Percentiles rank a stretch among this genome's conserved stretches.
phyloP scores from a whole-genome alignment of 2,329 filamentous ascomycete genomes.

The Drechslerella dactyloides region DNA sequence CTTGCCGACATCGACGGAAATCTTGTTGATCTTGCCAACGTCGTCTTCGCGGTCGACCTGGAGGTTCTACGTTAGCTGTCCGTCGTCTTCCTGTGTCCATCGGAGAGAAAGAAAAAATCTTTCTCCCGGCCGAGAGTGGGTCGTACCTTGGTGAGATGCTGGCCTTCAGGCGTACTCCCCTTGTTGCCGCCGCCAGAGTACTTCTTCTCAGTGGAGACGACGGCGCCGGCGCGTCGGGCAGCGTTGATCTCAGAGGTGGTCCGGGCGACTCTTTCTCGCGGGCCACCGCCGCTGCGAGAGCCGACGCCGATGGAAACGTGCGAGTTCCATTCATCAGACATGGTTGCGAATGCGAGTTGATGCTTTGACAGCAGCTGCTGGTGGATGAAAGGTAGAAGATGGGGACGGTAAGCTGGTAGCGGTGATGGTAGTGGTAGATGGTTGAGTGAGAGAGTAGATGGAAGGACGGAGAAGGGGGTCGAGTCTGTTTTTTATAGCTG shows the following conservation, averaged over 20 bases:
- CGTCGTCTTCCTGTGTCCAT: neutral
- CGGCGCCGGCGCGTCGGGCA: conserved; percentile 77
- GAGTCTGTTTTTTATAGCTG: conserved; percentile 56
- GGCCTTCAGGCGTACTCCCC: conserved; percentile 72
- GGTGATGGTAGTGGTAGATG: conserved; percentile 59
- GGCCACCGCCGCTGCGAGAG: conserved; percentile 69
- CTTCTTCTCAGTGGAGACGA: conserved; percentile 93
- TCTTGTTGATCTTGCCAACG: conserved; percentile 94
- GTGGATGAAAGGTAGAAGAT: too few species aligned
- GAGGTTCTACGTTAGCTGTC: conserved; percentile 5
- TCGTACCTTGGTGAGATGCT: conserved; percentile 74
- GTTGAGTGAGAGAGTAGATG: conserved; percentile 64
- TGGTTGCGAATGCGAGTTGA: conserved; percentile 55
- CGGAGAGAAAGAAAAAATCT: conserved; percentile 9
- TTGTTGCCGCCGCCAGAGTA: conserved; percentile 41
- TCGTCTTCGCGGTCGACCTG: conserved; percentile 98
- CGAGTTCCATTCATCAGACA: conserved; percentile 84
- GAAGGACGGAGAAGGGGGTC: conserved; percentile 65
- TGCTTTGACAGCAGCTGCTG: neutral
- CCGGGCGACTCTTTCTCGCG: conserved; percentile 86
- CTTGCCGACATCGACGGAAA: conserved; percentile 79
- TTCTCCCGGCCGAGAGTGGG: neutral
- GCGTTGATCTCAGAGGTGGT: conserved; percentile 84
- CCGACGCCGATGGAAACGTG: conserved; percentile 95
- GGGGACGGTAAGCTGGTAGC: neutral